Conservation (phyloP, 2,329 filamentous ascomycete species). For the Hymenoscyphus linearis region DNA sequence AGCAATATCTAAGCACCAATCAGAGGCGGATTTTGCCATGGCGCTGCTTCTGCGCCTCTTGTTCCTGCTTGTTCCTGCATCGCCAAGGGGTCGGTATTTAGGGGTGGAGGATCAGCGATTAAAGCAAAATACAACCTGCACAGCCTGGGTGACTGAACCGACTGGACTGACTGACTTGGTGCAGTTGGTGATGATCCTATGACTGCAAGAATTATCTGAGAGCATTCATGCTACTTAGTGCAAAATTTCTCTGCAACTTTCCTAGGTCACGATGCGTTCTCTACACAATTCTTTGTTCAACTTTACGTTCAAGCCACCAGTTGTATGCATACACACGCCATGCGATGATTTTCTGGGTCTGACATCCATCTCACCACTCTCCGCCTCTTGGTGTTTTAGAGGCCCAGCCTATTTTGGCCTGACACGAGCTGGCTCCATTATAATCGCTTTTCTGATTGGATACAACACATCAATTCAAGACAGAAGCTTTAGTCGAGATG, state of each 20-base stretch:
- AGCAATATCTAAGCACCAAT: background rate
- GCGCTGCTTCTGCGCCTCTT: background rate
- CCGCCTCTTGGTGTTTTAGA: background rate
- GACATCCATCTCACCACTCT: background rate
- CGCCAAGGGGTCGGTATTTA: background rate
- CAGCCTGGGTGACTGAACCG: too few relatives aligned
- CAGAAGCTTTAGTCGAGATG: background rate
- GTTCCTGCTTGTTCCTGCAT: conserved; percentile 3
- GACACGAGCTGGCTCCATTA: background rate
- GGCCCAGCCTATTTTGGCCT: background rate
- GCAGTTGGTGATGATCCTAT: too few relatives aligned
- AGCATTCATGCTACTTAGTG: too few relatives aligned
- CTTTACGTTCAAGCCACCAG: background rate
- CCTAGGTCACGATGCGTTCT: background rate
- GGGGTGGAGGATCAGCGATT: background rate
- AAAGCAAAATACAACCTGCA: too few relatives aligned
- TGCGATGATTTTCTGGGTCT: background rate
- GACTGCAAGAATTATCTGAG: too few relatives aligned
- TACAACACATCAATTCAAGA: background rate
- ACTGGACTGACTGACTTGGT: too few relatives aligned
- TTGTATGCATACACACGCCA: background rate
- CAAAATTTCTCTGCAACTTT: too few relatives aligned
- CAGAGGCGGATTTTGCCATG: background rate
- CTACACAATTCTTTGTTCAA: background rate
- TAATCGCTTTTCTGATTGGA: background rate